Evolutionary conservation across 306 rosid genomes (phyloP), one percentile per base, ranked within the genome.

Genomic region (Potentilla sterilis): DNA sequence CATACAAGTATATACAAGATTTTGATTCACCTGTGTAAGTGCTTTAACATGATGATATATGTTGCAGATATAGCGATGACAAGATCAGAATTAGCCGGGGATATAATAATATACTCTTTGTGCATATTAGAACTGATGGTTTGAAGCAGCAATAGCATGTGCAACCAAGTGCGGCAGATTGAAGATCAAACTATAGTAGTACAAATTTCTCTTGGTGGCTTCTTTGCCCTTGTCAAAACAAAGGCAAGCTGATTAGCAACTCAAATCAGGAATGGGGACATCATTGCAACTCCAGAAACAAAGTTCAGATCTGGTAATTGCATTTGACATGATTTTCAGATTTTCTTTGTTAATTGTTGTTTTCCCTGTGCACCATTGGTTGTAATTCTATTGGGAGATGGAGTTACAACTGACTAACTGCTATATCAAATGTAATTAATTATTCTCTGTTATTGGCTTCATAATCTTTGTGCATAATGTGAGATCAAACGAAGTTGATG

Each of bases 71-170:
- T 84, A 77, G 80, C 11, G 99, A 95, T 55, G 90, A 84, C 40
- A 90, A 84, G 89, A 84, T 92, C 77, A 90, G 96, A 84, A 86
- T 92, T 22, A 87, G 85, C 51, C 79, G 84, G 22, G 99, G 92
- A 8, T 85, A 80, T 81, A 86, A 84, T 32, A 80, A 84, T 24
- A 81, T 89, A 76, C 37, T 85, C 38, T 95, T 95, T 43, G 90
- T 92, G 51, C 94, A 95, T 81, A 21, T 81, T 58, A 85, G 90
- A 52, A 48, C 77, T 0, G 87, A 79, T 63, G 79, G 84, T 63
- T 59, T 68, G 19, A 79, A 72, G 66, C 54, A 73, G 75, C 64
- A 72, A 18, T 76, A 61, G 73, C 67, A 40, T 28, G 75, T 44
- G 34, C 48, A 44, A 34, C 22, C 19, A 16, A 21, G 46, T 19